These are phyloP conservation scores for Aspergillus fumigatiaffinis DNA, from an alignment of 2,329 filamentous ascomycete genomes.

Conservation along the genomic window DNA sequence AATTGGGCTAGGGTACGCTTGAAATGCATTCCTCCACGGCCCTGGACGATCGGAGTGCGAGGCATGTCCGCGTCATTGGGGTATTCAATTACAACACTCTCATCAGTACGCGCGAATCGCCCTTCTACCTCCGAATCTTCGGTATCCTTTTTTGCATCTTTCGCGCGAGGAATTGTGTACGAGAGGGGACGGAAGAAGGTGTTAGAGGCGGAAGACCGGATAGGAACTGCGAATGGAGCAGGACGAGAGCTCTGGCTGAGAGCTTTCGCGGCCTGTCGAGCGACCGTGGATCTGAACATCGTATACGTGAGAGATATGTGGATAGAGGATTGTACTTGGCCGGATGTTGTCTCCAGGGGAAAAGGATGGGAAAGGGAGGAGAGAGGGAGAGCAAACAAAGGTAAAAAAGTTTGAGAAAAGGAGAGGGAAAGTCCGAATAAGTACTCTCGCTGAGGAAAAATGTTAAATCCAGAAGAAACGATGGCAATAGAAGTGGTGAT, in stretches of 20 bases:
- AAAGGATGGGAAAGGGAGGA: not conserved
- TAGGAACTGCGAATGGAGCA: constrained; percentile 11
- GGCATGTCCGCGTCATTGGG: constrained; percentile 72
- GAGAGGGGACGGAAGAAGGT: constrained; percentile 27
- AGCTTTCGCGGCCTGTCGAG: constrained; percentile 24
- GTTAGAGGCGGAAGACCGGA: constrained; percentile 10
- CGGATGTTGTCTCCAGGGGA: not conserved
- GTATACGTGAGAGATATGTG: not conserved
- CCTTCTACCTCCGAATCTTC: constrained; percentile 51
- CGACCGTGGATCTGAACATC: constrained; percentile 28
- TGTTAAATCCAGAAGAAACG: not conserved
- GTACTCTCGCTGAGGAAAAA: not conserved
- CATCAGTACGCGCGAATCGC: constrained; percentile 73
- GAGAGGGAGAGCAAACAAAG: not conserved
- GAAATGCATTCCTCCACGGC: constrained; percentile 74
- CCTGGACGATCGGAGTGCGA: constrained; percentile 64
- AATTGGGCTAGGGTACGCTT: constrained; percentile 83
- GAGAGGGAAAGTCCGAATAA: not conserved
- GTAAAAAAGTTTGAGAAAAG: not conserved
- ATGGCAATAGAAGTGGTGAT: too few relatives aligned
- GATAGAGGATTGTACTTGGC: not conserved
- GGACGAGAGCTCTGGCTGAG: constrained; percentile 18
- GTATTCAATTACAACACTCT: constrained; percentile 73
- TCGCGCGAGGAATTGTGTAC: constrained; percentile 22
- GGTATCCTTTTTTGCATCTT: constrained; percentile 23